These are phyloP conservation scores for Tricholoma sp. DNA, from an alignment of 768 basidiomycete genomes.

Conservation along the genomic window DNA sequence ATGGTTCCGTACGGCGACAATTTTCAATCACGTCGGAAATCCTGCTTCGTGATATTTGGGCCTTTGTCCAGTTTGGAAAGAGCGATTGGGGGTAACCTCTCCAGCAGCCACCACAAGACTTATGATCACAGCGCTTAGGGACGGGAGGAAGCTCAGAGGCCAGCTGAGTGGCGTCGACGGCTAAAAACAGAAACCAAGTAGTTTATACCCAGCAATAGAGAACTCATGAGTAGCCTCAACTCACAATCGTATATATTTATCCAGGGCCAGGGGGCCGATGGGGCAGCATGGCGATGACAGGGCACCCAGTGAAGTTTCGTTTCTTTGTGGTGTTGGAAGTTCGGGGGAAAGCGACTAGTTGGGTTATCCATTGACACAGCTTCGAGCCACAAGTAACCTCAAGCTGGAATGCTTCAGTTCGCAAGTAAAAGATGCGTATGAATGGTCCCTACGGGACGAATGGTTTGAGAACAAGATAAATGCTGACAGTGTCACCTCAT, in stretches of 20 bases:
- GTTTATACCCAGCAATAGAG: background rate
- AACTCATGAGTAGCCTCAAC: background rate
- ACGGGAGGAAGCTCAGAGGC: conserved; percentile 27
- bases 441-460: too few relatives aligned
- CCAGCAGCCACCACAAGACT: conserved; percentile 34
- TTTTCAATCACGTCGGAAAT: conserved; percentile 30
- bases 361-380: background rate
- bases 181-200: conserved; percentile 13
- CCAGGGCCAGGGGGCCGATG: conserved; percentile 47
- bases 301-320: conserved; percentile 27
- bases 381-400: background rate
- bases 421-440: too few relatives aligned
- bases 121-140: conserved; percentile 32
- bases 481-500: too few relatives aligned
- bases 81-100: conserved; percentile 37
- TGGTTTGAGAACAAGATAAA: too few relatives aligned
- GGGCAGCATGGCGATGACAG: conserved; percentile 39
- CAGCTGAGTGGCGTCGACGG: conserved; percentile 31
- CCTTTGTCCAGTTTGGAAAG: conserved; percentile 55
- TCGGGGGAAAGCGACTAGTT: background rate
- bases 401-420: too few relatives aligned
- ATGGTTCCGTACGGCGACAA: conserved; percentile 9
- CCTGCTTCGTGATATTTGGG: conserved; percentile 37
- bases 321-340: background rate
- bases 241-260: conserved; percentile 35